Evolutionary conservation across 139 green algal species (phyloP), one percentile per base, ranked within the genome.

Genomic region (Spirogloea muscicola): DNA sequence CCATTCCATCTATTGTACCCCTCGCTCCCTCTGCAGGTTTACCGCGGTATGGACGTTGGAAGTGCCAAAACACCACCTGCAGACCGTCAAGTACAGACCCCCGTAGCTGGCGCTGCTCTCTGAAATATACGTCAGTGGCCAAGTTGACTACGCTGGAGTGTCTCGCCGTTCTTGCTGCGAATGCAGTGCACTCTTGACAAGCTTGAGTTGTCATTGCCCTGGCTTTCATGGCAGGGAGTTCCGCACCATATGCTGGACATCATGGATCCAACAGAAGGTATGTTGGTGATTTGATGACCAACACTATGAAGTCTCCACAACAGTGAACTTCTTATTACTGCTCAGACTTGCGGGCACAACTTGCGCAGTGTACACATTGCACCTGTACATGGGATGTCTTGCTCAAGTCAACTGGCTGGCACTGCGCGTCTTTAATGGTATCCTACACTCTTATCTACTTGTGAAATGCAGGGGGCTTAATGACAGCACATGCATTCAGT

Each of bases 191-290:
- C 18, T 13, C 42, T 43, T 74, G 58, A 40, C 31, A 25, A 61
- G 33, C 40, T 16, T 27, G 7, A 41, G 10, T 9, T 25, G 33
- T 18, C 13, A 18, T 38, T 33, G 51, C 9, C 6, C 51, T 7
- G 29, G 51, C 6, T 60, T 18, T 5, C 51, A 5, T 27, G 7
- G 3, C 71, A 69, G 40, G 91, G 90, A n/a, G 84, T 97, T 16
- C 88, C 86, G 0, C 93, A 97, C 84, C 93, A 97, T 75, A 64
- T 98, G 31, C 84, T 98, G 13, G 91, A 97, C 75, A 84, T 97
- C 18, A 72, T 91, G 1, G 5, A 83, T n/a, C 87, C 0, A 37
- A 64, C 0, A 49, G 58, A 62, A 49, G 71, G 55, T 76, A 16
- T 25, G 49, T 4, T 25, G 9, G 49, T 29, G 1, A 29, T 59